Percentiles rank a stretch among this genome's conserved stretches.
These are phyloP conservation scores for Annulohypoxylon bovei DNA, from an alignment of 495 filamentous ascomycete genomes.

Conservation along the genomic window DNA sequence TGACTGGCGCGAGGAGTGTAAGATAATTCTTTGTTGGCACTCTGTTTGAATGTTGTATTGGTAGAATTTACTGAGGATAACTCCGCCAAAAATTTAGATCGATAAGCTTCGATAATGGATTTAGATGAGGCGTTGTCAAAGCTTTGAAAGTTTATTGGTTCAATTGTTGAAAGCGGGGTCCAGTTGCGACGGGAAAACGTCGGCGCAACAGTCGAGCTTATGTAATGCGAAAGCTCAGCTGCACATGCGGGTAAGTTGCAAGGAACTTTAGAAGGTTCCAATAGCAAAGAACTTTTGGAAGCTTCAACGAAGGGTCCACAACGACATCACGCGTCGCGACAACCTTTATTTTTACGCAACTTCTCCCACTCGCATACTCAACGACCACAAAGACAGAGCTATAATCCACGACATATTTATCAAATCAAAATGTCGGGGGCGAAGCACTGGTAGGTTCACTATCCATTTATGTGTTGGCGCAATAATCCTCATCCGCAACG, in stretches of 20 bases:
- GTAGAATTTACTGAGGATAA: background rate
- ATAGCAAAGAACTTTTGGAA: conserved; percentile 7
- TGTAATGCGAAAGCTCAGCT: background rate
- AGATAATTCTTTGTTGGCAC: background rate
- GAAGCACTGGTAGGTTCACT: conserved; percentile 76
- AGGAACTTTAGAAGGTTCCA: too few relatives aligned
- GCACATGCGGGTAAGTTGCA: too few relatives aligned
- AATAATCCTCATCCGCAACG: background rate
- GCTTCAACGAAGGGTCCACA: conserved; percentile 15
- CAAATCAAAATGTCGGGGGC: conserved; percentile 70
- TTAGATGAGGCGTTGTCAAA: background rate
- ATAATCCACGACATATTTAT: background rate
- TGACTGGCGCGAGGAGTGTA: background rate
- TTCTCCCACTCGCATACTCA: background rate
- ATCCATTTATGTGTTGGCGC: background rate
- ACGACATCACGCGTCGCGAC: conserved; percentile 7
- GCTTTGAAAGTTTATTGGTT: background rate
- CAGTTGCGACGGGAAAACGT: background rate
- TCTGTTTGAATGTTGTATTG: background rate
- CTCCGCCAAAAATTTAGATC: conserved; percentile 14
- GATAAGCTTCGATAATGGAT: conserved; percentile 2
- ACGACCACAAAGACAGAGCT: background rate
- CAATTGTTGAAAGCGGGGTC: conserved; percentile 2
- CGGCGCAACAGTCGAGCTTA: background rate
- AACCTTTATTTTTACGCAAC: background rate